phyloP scores from a whole-genome alignment of 1,284 basidiomycete genomes.

The Austroboletus niveus region DNA sequence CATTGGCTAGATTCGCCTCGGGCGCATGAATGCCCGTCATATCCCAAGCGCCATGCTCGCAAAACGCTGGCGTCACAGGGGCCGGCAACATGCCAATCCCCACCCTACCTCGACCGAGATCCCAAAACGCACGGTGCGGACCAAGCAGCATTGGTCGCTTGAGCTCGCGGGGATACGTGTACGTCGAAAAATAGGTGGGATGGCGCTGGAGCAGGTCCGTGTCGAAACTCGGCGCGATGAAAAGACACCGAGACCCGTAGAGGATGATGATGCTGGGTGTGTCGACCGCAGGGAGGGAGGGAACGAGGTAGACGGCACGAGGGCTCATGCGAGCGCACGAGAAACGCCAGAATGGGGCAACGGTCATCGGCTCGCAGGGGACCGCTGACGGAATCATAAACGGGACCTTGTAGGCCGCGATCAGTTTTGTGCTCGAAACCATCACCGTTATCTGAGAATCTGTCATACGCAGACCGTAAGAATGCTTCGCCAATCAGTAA shows the following conservation, averaged over 20 bases:
- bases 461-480: constrained; percentile 10
- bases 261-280: constrained; percentile 8
- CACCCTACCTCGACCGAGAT: constrained; percentile 9
- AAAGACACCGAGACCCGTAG: constrained; percentile 6
- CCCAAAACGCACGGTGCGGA: constrained; percentile 18
- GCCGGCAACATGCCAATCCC: constrained; percentile 10
- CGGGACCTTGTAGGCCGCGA: constrained; percentile 9
- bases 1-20: constrained; percentile 9
- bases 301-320: constrained; percentile 7
- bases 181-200: constrained; percentile 16
- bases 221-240: constrained; percentile 13
- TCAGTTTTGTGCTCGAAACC: constrained; percentile 5
- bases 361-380: not conserved
- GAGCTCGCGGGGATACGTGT: constrained; percentile 6
- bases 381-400: not conserved
- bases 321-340: constrained; percentile 9
- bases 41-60: constrained; percentile 7
- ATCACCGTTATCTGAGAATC: constrained; percentile 6
- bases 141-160: constrained; percentile 10
- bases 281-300: constrained; percentile 11
- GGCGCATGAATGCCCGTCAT: constrained; percentile 2
- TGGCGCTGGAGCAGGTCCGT: constrained; percentile 9
- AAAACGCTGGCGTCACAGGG: constrained; percentile 6
- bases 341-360: constrained; percentile 12
- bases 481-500: constrained; percentile 2